Conservation (phyloP, 108 stramenopile genomes). For the Cyclostephanos tholiformis region DNA sequence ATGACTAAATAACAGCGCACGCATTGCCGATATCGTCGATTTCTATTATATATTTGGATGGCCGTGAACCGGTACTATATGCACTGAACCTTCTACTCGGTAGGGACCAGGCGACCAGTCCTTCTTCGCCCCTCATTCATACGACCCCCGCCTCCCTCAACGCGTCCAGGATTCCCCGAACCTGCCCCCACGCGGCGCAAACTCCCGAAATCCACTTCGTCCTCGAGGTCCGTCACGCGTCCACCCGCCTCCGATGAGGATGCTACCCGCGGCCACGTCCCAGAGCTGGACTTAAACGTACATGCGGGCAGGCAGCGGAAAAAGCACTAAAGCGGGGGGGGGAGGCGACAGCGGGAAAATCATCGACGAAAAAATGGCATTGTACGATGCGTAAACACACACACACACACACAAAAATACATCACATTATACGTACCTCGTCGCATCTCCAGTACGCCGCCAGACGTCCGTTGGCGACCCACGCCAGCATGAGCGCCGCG, state of each 20-base stretch:
- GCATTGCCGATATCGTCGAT: too few species aligned
- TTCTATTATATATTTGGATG: too few species aligned
- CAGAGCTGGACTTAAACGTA: too few species aligned
- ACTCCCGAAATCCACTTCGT: conserved; percentile 58
- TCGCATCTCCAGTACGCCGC: conserved; percentile 83
- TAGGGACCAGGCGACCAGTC: too few species aligned
- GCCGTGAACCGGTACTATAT: too few species aligned
- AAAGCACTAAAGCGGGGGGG: too few species aligned
- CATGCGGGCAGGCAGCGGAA: conserved; percentile 22
- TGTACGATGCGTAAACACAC: too few species aligned
- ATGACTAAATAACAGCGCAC: too few species aligned
- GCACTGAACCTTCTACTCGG: too few species aligned
- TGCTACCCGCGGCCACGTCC: conserved; percentile 87
- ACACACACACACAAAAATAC: too few species aligned
- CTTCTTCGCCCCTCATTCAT: background rate
- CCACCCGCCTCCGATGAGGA: conserved; percentile 92
- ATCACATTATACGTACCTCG: conserved; percentile 27
- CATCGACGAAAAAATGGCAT: too few species aligned
- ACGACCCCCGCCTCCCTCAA: conserved; percentile 61
- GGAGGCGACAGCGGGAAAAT: too few species aligned
- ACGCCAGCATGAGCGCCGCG: conserved; percentile 88
- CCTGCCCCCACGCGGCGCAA: conserved; percentile 57
- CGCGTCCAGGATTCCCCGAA: conserved; percentile 57
- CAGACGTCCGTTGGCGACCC: conserved; percentile 85
- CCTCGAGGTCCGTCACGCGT: conserved; percentile 66